Evolutionary conservation across 768 basidiomycete genomes (phyloP).

Genomic region (Tylopilus plumbeoviolaceoides): DNA sequence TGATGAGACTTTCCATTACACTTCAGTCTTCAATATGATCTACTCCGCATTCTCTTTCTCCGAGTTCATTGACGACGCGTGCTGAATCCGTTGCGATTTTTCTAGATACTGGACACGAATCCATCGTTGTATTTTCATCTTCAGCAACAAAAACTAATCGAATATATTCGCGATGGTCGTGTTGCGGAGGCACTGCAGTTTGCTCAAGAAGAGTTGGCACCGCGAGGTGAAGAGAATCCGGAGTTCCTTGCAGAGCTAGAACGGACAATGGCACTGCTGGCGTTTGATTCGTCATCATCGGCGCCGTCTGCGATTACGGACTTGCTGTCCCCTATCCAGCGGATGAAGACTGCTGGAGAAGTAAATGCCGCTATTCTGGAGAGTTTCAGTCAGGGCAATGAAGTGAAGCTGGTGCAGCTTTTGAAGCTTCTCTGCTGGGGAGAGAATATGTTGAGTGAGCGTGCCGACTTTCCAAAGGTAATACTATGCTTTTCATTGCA

Average conservation of each 20-base stretch:
- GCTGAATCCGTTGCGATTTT: constrained; percentile 15
- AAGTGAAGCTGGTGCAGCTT: constrained; percentile 64
- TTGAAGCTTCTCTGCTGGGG: constrained; percentile 88
- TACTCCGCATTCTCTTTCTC: neutral
- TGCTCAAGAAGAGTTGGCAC: constrained; percentile 91
- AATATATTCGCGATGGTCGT: constrained; percentile 81
- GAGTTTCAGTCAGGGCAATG: constrained; percentile 45
- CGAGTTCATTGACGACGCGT: neutral
- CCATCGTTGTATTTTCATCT: constrained; percentile 91
- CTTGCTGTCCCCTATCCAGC: constrained; percentile 54
- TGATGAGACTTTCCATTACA: constrained; percentile 80
- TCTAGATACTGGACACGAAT: constrained; percentile 94
- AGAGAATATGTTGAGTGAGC: constrained; percentile 55
- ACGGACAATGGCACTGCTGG: constrained; percentile 90
- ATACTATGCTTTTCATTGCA: constrained; percentile 17
- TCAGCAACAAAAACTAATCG: constrained; percentile 94
- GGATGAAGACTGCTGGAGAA: constrained; percentile 92
- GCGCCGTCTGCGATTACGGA: constrained; percentile 65
- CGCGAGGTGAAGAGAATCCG: constrained; percentile 82
- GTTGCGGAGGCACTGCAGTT: constrained; percentile 78
- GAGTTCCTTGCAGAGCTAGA: constrained; percentile 92
- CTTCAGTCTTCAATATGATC: constrained; percentile 98
- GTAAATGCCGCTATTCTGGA: constrained; percentile 95
- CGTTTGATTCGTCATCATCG: constrained; percentile 62
- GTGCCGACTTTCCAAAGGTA: constrained; percentile 79